These are phyloP conservation scores for Cantharellus cinnabarinus DNA, from an alignment of 768 basidiomycete species.

Conservation along the genomic window DNA sequence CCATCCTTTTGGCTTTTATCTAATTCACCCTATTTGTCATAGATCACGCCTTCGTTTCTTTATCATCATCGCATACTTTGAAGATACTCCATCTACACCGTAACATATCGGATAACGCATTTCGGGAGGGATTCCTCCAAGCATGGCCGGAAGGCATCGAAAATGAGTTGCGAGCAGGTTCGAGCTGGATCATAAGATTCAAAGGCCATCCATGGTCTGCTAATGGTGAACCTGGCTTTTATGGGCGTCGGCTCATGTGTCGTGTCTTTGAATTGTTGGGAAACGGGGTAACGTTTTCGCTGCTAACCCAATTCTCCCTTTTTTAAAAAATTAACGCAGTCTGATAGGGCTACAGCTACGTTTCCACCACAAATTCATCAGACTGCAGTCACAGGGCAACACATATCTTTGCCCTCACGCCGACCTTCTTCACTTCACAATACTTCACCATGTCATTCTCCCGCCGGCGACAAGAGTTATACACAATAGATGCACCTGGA, in stretches of 20 bases:
- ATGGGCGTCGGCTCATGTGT: not conserved
- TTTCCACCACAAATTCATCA: not conserved
- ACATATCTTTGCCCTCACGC: not conserved
- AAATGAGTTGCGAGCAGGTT: not conserved
- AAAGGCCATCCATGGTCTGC: not conserved
- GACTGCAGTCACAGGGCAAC: not conserved
- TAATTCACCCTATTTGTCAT: not conserved
- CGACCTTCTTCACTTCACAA: not conserved
- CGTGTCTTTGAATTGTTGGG: not conserved
- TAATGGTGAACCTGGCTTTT: not conserved
- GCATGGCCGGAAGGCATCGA: not conserved
- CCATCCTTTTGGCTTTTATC: no score
- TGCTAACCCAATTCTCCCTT: not conserved
- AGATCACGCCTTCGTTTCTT: not conserved
- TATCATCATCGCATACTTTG: not conserved
- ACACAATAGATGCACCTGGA: not conserved
- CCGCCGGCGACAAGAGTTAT: not conserved
- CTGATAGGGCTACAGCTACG: not conserved
- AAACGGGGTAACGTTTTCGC: not conserved
- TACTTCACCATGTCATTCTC: not conserved
- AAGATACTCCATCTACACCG: not conserved
- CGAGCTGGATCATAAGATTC: not conserved
- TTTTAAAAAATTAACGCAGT: not conserved
- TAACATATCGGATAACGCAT: not conserved
- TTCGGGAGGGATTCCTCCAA: not conserved